A percentile compares a stretch with the other conserved stretches of the same genome.
phyloP scores from a whole-genome alignment of 139 green algal genomes.

The Desmodesmus armatus region DNA sequence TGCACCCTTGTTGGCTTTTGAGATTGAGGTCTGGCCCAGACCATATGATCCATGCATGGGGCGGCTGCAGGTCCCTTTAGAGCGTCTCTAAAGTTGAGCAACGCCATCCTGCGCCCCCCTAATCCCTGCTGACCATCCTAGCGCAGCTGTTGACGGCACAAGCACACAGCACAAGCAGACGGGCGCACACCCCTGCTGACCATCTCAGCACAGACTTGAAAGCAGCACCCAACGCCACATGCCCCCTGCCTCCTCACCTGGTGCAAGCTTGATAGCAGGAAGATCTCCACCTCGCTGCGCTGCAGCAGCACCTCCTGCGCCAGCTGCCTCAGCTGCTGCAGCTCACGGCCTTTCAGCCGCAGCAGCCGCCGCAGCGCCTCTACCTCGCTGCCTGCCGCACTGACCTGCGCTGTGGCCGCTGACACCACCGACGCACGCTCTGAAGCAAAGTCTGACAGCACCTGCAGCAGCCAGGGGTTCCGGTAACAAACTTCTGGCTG shows the following conservation, averaged over 20 bases:
- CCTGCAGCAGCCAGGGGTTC: not conserved
- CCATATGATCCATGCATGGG: too few relatives aligned
- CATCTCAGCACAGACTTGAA: not conserved
- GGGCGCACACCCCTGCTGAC: not conserved
- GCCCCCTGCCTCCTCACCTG: conserved; percentile 52
- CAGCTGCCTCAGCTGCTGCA: conserved; percentile 81
- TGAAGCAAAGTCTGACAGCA: conserved; percentile 70
- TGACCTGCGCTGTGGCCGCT: conserved; percentile 41
- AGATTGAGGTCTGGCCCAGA: too few relatives aligned
- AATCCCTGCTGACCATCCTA: too few relatives aligned
- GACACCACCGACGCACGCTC: conserved; percentile 55
- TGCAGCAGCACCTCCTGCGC: conserved; percentile 87
- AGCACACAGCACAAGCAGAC: not conserved
- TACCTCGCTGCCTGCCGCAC: conserved; percentile 58
- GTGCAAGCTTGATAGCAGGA: conserved; percentile 86
- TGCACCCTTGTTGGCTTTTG: too few relatives aligned
- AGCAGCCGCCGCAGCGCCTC: conserved; percentile 72
- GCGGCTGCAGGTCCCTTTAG: too few relatives aligned
- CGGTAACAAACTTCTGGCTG: not conserved
- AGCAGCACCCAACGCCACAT: too few relatives aligned
- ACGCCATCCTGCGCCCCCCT: too few relatives aligned
- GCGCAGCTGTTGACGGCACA: too few relatives aligned
- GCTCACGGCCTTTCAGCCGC: conserved; percentile 82
- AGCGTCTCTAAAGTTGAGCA: too few relatives aligned
- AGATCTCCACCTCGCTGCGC: conserved; percentile 89